Evolutionary conservation across 139 green algal species (phyloP).

Genomic region (Chlamydomonas urium): DNA sequence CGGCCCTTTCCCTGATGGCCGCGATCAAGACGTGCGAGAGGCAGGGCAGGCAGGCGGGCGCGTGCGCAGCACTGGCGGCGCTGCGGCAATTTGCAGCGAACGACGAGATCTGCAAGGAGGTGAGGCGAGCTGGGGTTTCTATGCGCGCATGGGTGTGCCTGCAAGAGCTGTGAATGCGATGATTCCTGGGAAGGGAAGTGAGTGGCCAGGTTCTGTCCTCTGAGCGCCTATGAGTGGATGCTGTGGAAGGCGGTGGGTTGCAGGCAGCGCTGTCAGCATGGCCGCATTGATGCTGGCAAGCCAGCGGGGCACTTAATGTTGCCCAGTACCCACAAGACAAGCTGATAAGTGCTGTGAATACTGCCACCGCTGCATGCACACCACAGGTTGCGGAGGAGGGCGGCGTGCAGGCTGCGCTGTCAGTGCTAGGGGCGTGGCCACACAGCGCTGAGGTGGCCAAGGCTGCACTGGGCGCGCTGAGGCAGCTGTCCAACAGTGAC

Average conservation of each 20-base stretch:
- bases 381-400: neutral
- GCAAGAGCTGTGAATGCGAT: too few relatives aligned
- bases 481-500: conserved; percentile 83
- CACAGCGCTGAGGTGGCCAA: conserved; percentile 9
- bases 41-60: neutral
- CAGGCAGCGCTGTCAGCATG: too few relatives aligned
- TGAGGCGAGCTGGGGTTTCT: too few relatives aligned
- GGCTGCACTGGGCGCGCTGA: conserved; percentile 30
- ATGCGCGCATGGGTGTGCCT: too few relatives aligned
- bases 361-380: neutral
- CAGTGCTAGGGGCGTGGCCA: neutral
- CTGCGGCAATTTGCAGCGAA: conserved; percentile 32
- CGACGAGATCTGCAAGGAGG: conserved; percentile 45
- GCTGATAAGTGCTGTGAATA: neutral
- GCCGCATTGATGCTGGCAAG: too few relatives aligned
- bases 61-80: neutral
- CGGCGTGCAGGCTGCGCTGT: neutral
- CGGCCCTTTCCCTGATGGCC: neutral
- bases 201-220: too few relatives aligned
- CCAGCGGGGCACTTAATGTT: too few relatives aligned
- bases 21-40: neutral
- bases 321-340: too few relatives aligned
- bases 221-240: too few relatives aligned
- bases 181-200: too few relatives aligned
- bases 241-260: too few relatives aligned